Conservation (phyloP, 2,329 filamentous ascomycete species). For the Botrytis fragariae region DNA sequence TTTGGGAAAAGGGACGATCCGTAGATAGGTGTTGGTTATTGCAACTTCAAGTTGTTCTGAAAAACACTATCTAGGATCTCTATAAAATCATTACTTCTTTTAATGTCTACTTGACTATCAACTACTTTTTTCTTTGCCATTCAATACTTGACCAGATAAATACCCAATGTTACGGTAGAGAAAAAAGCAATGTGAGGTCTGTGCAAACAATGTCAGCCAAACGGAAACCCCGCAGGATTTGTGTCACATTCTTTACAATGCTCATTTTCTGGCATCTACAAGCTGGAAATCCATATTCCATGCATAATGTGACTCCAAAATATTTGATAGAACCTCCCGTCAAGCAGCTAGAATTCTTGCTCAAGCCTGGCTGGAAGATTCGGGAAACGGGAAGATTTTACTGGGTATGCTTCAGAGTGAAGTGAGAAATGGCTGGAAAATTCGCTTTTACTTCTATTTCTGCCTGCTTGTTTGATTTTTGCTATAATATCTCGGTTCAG, state of each 20-base stretch:
- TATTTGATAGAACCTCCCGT: not conserved
- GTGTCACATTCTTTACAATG: slow-evolving; percentile 4
- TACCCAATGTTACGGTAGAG: not conserved
- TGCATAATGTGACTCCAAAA: not conserved
- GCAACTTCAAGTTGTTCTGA: not conserved
- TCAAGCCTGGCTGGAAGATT: not conserved
- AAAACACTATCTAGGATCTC: slow-evolving; percentile 1
- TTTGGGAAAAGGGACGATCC: not conserved
- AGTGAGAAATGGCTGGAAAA: slow-evolving; percentile 1
- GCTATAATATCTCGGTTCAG: not conserved
- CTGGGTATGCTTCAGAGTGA: not conserved
- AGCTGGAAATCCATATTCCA: not conserved
- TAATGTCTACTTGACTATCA: not conserved
- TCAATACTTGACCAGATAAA: not conserved
- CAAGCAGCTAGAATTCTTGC: not conserved
- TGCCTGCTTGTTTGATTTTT: not conserved
- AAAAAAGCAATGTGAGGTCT: not conserved
- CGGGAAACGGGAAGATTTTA: not conserved
- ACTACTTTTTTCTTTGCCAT: not conserved
- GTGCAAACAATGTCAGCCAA: not conserved
- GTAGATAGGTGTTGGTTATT: not conserved
- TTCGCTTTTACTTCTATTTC: not conserved
- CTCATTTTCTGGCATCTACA: not conserved
- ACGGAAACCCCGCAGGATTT: not conserved
- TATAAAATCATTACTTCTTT: not conserved